Percentiles rank a stretch among this genome's conserved stretches.
These are phyloP conservation scores for Lentinula raphanica DNA, from an alignment of 768 basidiomycete species.

Conservation along the genomic window DNA sequence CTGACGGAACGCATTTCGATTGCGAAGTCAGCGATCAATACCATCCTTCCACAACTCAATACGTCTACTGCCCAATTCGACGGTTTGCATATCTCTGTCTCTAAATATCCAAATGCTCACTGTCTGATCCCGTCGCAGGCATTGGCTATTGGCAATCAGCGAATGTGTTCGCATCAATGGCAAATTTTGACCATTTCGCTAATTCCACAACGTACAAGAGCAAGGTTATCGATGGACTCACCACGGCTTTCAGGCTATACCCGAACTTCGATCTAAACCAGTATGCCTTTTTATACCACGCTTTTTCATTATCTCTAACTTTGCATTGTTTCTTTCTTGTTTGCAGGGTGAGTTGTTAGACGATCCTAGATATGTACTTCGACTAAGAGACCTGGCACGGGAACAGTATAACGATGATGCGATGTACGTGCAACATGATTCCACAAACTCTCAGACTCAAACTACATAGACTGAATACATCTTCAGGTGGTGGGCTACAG, in stretches of 20 bases:
- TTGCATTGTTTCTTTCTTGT: neutral
- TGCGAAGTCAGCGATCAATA: constrained; percentile 37
- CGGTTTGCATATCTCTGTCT: too few relatives aligned
- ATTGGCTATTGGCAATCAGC: constrained; percentile 51
- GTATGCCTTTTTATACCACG: constrained; percentile 18
- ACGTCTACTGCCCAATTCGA: constrained; percentile 37
- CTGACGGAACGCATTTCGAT: constrained; percentile 35
- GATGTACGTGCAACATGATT: constrained; percentile 22
- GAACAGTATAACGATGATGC: constrained; percentile 44
- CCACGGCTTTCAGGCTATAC: constrained; percentile 33
- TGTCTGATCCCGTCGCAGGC: constrained; percentile 20
- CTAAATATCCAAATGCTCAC: too few relatives aligned
- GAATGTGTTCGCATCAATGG: constrained; percentile 47
- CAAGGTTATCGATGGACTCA: constrained; percentile 33
- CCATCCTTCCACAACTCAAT: constrained; percentile 32
- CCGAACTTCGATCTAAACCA: constrained; percentile 39
- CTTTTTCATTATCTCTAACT: neutral
- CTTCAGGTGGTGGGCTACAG: constrained; percentile 48
- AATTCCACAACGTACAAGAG: constrained; percentile 32
- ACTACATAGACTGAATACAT: neutral
- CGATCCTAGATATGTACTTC: too few relatives aligned
- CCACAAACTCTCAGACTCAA: neutral
- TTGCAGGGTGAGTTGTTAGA: neutral
- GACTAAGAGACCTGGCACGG: neutral
- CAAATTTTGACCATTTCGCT: constrained; percentile 39